Conservation (phyloP, 1,284 basidiomycete species). For the Cutaneotrichosporon daszewskae region DNA sequence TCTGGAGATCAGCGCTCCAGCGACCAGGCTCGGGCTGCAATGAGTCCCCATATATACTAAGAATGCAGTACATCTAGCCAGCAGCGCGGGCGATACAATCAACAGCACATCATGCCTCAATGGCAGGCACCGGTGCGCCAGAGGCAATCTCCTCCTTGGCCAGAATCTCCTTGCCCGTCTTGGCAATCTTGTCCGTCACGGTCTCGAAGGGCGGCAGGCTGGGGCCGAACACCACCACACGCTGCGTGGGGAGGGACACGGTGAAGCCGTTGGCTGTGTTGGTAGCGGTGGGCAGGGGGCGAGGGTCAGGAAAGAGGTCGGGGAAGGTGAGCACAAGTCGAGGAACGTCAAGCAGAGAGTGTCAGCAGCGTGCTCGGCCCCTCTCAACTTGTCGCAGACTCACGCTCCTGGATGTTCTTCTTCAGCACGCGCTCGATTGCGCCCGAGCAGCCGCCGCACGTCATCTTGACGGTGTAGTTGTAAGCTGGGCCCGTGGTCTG, state of each 20-base stretch:
- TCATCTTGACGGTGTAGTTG: slow-evolving; percentile 47
- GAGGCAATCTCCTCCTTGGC: slow-evolving; percentile 21
- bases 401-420: slow-evolving; percentile 44
- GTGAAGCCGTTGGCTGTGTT: slow-evolving; percentile 37
- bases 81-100: too few species aligned
- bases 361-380: neutral
- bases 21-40: too few species aligned
- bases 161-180: slow-evolving; percentile 46
- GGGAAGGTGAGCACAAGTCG: neutral
- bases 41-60: too few species aligned
- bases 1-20: too few species aligned
- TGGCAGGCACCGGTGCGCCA: slow-evolving; percentile 9
- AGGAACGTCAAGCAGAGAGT: neutral
- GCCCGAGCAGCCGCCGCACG: slow-evolving; percentile 46
- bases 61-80: too few species aligned
- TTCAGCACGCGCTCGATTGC: slow-evolving; percentile 44
- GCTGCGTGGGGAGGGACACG: slow-evolving; percentile 40
- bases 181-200: slow-evolving; percentile 43
- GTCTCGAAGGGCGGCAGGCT: slow-evolving; percentile 37
- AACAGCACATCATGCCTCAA: too few species aligned
- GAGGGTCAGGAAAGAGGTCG: neutral
- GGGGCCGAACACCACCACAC: slow-evolving; percentile 44
- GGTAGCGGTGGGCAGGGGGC: neutral
- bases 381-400: slow-evolving; percentile 14
- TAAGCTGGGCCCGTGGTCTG: slow-evolving; percentile 34